phyloP scores from a whole-genome alignment of 768 basidiomycete species.

The Lentinula lateritia region DNA sequence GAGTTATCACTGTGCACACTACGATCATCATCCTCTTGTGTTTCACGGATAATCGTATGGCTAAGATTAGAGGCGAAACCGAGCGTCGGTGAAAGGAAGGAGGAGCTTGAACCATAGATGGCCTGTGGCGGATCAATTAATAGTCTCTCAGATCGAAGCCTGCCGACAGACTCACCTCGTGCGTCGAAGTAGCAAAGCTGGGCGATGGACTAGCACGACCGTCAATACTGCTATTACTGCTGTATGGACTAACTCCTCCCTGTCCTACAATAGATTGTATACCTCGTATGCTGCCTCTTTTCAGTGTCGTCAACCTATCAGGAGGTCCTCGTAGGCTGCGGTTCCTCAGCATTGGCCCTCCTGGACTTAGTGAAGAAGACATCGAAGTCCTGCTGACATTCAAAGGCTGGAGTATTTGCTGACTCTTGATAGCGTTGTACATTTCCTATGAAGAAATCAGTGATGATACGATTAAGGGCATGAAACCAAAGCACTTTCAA shows the following conservation, averaged over 20 bases:
- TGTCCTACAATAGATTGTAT: constrained; percentile 74
- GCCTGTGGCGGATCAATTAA: constrained; percentile 30
- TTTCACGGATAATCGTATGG: constrained; percentile 93
- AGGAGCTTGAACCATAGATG: constrained; percentile 56
- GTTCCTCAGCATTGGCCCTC: constrained; percentile 48
- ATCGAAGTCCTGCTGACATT: constrained; percentile 48
- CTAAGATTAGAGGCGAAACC: constrained; percentile 96
- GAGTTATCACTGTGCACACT: constrained; percentile 64
- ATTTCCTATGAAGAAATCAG: constrained; percentile 62
- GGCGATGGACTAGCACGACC: constrained; percentile 93
- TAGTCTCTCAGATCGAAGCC: not conserved
- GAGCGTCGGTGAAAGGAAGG: constrained; percentile 79
- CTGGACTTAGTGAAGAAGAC: constrained; percentile 56
- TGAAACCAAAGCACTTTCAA: constrained; percentile 57
- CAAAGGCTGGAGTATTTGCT: constrained; percentile 84
- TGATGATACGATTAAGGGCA: not conserved
- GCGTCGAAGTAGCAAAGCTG: constrained; percentile 84
- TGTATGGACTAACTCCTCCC: constrained; percentile 72
- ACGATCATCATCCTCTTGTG: constrained; percentile 83
- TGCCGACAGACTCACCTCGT: constrained; percentile 50
- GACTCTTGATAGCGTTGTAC: constrained; percentile 85
- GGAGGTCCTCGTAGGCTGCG: constrained; percentile 67
- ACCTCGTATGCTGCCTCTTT: constrained; percentile 90
- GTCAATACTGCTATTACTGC: constrained; percentile 77
- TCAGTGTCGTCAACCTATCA: constrained; percentile 71